phyloP scores from a whole-genome alignment of 768 basidiomycete genomes.

The Crucibulum laeve region DNA sequence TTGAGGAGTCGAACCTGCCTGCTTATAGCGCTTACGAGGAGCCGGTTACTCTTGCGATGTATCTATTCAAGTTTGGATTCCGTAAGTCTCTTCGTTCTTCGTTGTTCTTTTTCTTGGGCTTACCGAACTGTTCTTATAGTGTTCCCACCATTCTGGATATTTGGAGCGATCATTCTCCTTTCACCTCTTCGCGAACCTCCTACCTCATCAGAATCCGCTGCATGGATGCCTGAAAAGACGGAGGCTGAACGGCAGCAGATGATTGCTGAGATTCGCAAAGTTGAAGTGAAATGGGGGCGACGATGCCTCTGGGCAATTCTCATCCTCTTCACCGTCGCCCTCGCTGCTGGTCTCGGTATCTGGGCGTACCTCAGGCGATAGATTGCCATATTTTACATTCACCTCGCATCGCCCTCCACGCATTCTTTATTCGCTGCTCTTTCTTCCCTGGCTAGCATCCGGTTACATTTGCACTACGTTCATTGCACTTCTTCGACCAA shows the following conservation, averaged over 20 bases:
- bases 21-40: constrained; percentile 36
- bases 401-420: no score
- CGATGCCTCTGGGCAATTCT: constrained; percentile 52
- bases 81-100: constrained; percentile 29
- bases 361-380: constrained; percentile 23
- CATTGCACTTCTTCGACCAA: no score
- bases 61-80: constrained; percentile 62
- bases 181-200: constrained; percentile 45
- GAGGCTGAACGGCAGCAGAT: constrained; percentile 43
- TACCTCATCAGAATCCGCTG: constrained; percentile 19
- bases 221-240: constrained; percentile 56
- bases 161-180: constrained; percentile 54
- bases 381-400: no score
- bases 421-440: no score
- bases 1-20: constrained; percentile 32
- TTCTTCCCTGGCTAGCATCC: no score
- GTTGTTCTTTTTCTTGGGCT: not conserved
- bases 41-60: constrained; percentile 52
- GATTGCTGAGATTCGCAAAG: constrained; percentile 39
- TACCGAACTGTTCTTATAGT: constrained; percentile 29
- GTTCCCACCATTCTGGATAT: constrained; percentile 59
- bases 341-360: constrained; percentile 22
- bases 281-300: constrained; percentile 54
- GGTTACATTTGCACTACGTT: no score
- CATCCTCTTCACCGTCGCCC: constrained; percentile 33